phyloP scores from a whole-genome alignment of 169 alveolate species.

The Eimeria maxima region DNA sequence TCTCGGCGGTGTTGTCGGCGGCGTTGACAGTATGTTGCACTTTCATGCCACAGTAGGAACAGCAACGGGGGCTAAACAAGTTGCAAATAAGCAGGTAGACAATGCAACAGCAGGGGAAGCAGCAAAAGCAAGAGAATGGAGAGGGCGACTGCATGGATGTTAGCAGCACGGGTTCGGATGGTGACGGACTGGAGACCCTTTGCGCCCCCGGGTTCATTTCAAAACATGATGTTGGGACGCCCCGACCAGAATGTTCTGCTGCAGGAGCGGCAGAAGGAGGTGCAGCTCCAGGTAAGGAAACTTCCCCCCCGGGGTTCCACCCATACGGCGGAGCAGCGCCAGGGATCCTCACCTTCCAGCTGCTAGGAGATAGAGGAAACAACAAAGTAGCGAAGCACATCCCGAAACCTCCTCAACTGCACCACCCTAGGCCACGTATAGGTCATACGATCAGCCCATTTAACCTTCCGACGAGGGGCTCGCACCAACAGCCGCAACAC shows the following conservation, averaged over 20 bases:
- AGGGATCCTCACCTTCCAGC: not conserved
- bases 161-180: not conserved
- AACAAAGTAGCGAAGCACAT: too few species aligned
- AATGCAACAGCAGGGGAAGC: not conserved
- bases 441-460: constrained; percentile 73
- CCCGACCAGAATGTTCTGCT: not conserved
- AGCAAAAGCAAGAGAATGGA: not conserved
- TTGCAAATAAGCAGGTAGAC: not conserved
- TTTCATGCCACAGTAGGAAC: not conserved
- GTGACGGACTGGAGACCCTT: not conserved
- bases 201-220: not conserved
- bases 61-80: not conserved
- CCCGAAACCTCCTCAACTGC: not conserved
- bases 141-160: not conserved
- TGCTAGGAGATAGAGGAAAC: not conserved
- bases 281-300: not conserved
- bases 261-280: constrained; percentile 15
- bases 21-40: constrained; percentile 9
- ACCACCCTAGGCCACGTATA: constrained; percentile 30
- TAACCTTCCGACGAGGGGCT: constrained; percentile 13
- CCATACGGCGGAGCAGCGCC: not conserved
- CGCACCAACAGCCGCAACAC: constrained; percentile 47
- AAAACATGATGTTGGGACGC: not conserved
- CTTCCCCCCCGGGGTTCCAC: not conserved
- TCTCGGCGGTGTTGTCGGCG: not conserved